A percentile compares a stretch with the other conserved stretches of the same genome.
phyloP scores from a whole-genome alignment of 805 yeast species.

The Yamadazyma tumulicola region DNA sequence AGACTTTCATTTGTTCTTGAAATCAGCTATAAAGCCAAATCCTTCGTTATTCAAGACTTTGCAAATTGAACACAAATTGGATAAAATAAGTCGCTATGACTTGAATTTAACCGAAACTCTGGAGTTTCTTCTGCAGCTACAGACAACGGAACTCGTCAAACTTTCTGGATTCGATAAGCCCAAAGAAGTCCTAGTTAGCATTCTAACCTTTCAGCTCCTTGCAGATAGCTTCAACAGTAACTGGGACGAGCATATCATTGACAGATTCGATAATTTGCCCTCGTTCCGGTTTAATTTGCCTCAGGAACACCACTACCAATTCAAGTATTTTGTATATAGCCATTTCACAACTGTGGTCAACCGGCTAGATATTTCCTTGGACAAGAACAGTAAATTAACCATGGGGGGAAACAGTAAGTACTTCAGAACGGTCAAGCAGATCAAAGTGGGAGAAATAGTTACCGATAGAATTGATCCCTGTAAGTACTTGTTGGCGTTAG shows the following conservation, averaged over 20 bases:
- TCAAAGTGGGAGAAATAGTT: background rate
- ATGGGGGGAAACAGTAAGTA: conserved; percentile 30
- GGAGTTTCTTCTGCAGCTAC: conserved; percentile 1
- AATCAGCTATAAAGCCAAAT: background rate
- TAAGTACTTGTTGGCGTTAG: background rate
- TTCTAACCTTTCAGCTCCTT: conserved; percentile 1
- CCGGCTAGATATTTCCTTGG: conserved; percentile 16
- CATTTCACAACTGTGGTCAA: conserved; percentile 13
- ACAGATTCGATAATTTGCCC: conserved; percentile 6
- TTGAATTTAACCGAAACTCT: conserved; percentile 1
- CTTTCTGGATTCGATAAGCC: background rate
- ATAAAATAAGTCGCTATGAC: conserved; percentile 1
- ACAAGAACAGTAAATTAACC: conserved; percentile 8
- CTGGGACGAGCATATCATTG: conserved; percentile 1
- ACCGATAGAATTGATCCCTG: background rate
- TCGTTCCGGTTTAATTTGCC: conserved; percentile 7
- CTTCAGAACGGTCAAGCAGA: conserved; percentile 14
- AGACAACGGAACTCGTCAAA: background rate
- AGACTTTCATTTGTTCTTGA: conserved; percentile 2
- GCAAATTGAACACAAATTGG: conserved; percentile 1
- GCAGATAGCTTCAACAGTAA: background rate
- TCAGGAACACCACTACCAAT: background rate
- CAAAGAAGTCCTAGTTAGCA: conserved; percentile 2
- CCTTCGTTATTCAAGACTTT: background rate
- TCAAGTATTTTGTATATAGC: conserved; percentile 3